Base-by-base conservation (phyloP, 2,329 filamentous ascomycete genomes). In the Fusarium tupiense region DNA sequence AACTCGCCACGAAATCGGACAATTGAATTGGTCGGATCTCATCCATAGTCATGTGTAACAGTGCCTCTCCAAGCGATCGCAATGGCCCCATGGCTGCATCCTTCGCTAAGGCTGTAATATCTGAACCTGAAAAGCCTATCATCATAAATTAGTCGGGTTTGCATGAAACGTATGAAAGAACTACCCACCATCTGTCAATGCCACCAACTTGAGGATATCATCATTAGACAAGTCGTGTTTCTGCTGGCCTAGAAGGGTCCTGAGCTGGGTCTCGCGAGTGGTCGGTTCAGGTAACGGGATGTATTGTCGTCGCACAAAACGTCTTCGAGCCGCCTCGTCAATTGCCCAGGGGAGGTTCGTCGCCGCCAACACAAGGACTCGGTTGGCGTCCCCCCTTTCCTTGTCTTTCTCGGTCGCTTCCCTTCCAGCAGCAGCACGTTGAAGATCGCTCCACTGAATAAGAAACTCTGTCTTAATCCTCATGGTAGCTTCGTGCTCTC, bases 291-390 rank as follows among this genome's bases (percentile, higher is more conserved):
- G 96, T 16, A 99, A 84, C 2, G 96, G 96, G 69, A 99, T 99
- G 81, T 99, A 99, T 82, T 98, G 96, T 67, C 96, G 89, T 72
- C 96, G 88, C 20, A 98, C 96, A 80, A 99, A 99, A 58, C 96
- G 88, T 64, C 96, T 88, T 66, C 96, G 88, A 2, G 96, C 96
- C 31, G 96, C 96, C 82, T 98, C 96, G 77, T 99, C 96, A 76
- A 99, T 98, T 40, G 95, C 95, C 96, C 96, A 99, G 0, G 96
- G 96, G 67, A 98, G 83, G 81, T 99, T 99, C 2, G 96, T 99
- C 26, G 96, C 96, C 2, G 96, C 96, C 41, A 99, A 88, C 2
- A 99, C 96, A 20, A 99, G 87, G 3, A 99, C 96, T 60, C 96
- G 89, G 72, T 92, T 96, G 9, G 95, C 91, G 82, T 98, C 96